Conservation (phyloP, 2,329 filamentous ascomycete genomes). For the Penicillium sp. region DNA sequence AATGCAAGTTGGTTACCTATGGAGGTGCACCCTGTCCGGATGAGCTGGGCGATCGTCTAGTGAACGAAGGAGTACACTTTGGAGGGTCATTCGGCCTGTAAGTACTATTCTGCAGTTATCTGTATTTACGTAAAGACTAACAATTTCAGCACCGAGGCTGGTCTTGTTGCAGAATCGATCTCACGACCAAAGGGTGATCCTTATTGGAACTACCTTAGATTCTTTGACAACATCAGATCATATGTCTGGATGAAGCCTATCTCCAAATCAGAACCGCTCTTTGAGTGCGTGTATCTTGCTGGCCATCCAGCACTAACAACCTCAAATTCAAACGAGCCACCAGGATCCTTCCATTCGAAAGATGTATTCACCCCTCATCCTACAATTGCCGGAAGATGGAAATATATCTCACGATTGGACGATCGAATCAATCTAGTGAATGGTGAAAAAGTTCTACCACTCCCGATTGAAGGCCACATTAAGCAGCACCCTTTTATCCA, state of each 20-base stretch:
- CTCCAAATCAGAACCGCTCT: constrained; percentile 16
- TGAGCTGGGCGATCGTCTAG: constrained; percentile 40
- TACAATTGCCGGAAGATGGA: constrained; percentile 29
- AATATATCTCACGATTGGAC: constrained; percentile 32
- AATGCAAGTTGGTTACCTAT: constrained; percentile 40
- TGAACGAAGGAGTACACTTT: constrained; percentile 36
- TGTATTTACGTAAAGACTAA: not conserved
- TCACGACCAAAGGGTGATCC: constrained; percentile 36
- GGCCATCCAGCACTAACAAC: constrained; percentile 31
- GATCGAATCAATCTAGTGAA: constrained; percentile 33
- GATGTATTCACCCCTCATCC: constrained; percentile 34
- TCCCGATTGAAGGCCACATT: constrained; percentile 32
- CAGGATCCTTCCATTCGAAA: constrained; percentile 32
- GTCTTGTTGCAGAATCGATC: constrained; percentile 43
- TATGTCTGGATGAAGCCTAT: constrained; percentile 41
- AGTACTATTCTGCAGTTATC: constrained; percentile 9
- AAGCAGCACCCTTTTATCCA: constrained; percentile 30
- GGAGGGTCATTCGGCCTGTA: constrained; percentile 43
- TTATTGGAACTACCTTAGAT: constrained; percentile 44
- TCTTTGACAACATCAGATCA: constrained; percentile 35
- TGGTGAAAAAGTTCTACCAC: constrained; percentile 34
- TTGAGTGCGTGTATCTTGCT: constrained; percentile 31
- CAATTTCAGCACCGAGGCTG: constrained; percentile 41
- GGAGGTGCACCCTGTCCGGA: constrained; percentile 44
- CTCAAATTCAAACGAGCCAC: constrained; percentile 32